These are phyloP conservation scores for Histomonas meleagridis DNA, from an alignment of 208 protist genomes.

Conservation along the genomic window DNA sequence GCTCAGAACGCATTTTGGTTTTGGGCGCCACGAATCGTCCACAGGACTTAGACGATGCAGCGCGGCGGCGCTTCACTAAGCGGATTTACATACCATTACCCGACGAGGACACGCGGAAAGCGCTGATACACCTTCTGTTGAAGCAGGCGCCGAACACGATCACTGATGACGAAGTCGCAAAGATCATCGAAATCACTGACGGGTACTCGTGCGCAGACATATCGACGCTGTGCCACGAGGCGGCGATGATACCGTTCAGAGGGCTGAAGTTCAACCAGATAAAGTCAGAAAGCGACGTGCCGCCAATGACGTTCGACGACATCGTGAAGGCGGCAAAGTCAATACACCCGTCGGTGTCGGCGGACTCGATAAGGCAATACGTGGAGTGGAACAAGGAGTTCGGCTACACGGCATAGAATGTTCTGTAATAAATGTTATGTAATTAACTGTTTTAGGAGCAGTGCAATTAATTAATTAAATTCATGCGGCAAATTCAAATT, in stretches of 20 bases:
- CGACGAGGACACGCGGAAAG: constrained; percentile 52
- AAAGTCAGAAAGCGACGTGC: neutral
- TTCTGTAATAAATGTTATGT: too few species aligned
- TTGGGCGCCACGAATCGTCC: constrained; percentile 71
- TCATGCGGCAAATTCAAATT: too few species aligned
- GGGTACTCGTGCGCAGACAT: constrained; percentile 65
- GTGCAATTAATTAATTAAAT: too few species aligned
- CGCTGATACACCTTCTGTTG: neutral
- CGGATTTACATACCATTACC: constrained; percentile 77
- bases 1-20: constrained; percentile 51
- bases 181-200: constrained; percentile 43
- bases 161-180: constrained; percentile 33
- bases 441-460: too few species aligned
- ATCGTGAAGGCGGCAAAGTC: neutral
- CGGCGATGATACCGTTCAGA: constrained; percentile 62
- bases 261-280: neutral
- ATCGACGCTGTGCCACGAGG: constrained; percentile 59
- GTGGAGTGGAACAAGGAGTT: constrained; percentile 29
- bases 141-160: neutral
- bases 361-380: neutral
- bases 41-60: constrained; percentile 75
- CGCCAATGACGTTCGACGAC: neutral
- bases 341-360: neutral
- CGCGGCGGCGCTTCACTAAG: constrained; percentile 58
- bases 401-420: neutral